A percentile compares a stretch with the other conserved stretches of the same genome.
phyloP scores from a whole-genome alignment of 2,329 filamentous ascomycete genomes.

The Alternaria alternata region DNA sequence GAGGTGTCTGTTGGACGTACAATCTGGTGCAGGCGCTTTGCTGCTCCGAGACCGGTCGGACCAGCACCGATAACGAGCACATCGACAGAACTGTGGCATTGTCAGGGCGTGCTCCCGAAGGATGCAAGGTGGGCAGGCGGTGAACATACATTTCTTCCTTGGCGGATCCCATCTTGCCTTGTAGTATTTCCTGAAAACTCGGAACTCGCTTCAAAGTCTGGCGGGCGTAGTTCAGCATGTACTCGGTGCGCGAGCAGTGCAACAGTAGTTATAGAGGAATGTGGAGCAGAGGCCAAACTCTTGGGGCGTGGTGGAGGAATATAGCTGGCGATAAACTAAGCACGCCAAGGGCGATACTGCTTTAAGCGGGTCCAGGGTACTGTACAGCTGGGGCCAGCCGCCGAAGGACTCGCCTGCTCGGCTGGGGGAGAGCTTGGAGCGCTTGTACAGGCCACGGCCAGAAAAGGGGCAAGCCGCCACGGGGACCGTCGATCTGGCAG shows the following conservation, averaged over 20 bases:
- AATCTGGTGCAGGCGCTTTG: slow-evolving; percentile 96
- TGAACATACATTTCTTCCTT: slow-evolving; percentile 54
- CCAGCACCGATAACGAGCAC: slow-evolving; percentile 98
- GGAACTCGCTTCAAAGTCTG: slow-evolving; percentile 52
- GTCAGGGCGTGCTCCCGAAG: slow-evolving; percentile 30
- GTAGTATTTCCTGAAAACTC: slow-evolving; percentile 53
- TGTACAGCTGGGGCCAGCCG: slow-evolving; percentile 10
- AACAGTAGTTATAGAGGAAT: slow-evolving; percentile 13
- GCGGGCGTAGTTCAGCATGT: slow-evolving; percentile 51
- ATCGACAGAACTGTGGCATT: slow-evolving; percentile 77
- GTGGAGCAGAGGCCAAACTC: slow-evolving; percentile 28
- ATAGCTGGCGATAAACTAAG: slow-evolving; percentile 37
- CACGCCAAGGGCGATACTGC: slow-evolving; percentile 37
- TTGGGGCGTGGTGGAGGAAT: slow-evolving; percentile 34
- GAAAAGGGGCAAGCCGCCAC: slow-evolving; percentile 37
- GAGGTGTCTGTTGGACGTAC: slow-evolving; percentile 62
- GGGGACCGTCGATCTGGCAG: slow-evolving; percentile 7
- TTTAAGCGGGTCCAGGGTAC: slow-evolving; percentile 21
- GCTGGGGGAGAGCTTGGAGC: neutral
- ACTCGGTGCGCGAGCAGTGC: slow-evolving; percentile 35
- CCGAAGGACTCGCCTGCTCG: slow-evolving; percentile 1
- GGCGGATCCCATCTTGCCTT: slow-evolving; percentile 51
- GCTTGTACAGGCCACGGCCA: slow-evolving; percentile 7
- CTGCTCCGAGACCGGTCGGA: slow-evolving; percentile 95
- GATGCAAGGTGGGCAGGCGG: slow-evolving; percentile 33